phyloP scores from a whole-genome alignment of 176 grass and related monocot genomes.

The Triticum urartu region DNA sequence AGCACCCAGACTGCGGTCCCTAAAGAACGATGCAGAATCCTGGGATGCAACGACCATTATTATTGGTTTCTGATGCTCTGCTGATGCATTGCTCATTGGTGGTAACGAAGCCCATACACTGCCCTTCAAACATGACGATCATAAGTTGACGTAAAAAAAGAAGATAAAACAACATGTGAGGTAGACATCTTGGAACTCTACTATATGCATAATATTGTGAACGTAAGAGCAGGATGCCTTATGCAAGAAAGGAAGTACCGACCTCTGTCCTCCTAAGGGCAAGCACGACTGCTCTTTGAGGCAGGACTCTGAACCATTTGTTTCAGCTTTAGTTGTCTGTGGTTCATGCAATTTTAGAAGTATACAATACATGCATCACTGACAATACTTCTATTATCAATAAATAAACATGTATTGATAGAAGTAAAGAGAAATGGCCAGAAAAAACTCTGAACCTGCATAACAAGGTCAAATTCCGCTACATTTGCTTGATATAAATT shows the following conservation, averaged over 20 bases:
- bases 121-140: constrained; percentile 75
- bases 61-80: constrained; percentile 60
- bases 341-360: constrained; percentile 36
- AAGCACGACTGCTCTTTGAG: constrained; percentile 77
- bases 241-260: constrained; percentile 17
- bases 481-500: constrained; percentile 66
- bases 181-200: constrained; percentile 12
- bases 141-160: constrained; percentile 37
- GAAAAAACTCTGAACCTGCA: constrained; percentile 73
- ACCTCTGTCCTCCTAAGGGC: constrained; percentile 97
- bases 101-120: constrained; percentile 98
- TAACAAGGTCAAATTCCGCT: constrained; percentile 94
- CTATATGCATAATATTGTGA: constrained; percentile 1
- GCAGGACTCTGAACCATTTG: constrained; percentile 87
- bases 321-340: constrained; percentile 81
- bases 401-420: constrained; percentile 23
- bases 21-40: constrained; percentile 91
- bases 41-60: constrained; percentile 73
- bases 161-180: constrained; percentile 10
- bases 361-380: constrained; percentile 7
- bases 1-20: constrained; percentile 81
- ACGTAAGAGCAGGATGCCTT: constrained; percentile 8
- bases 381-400: constrained; percentile 11
- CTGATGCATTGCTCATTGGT: constrained; percentile 63
- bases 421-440: constrained; percentile 1